Evolutionary conservation across 2,329 filamentous ascomycete genomes (phyloP), one percentile per base, ranked within the genome.

Genomic region (Cladophialophora immunda): DNA sequence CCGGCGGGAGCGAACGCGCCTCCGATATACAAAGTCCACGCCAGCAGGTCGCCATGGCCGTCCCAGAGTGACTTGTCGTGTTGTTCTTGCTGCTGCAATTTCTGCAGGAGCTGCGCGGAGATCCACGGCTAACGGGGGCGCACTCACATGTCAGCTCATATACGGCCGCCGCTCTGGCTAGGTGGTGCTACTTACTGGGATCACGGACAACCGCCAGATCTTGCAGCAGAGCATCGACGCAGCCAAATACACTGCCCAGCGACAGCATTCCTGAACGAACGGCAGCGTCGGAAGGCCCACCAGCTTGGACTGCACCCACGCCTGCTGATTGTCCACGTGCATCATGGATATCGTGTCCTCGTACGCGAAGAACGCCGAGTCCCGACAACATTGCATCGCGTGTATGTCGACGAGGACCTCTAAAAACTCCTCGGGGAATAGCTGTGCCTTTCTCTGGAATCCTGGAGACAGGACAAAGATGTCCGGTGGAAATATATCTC

Each of bases 281-380:
- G 73, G 77, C 0, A 15, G 1, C 9, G 68, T 70, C 4, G 67
- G 65, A 2, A 81, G 66, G 7, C 57, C 52, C 2, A 72, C 72
- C 0, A 82, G 71, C 34, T 79, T 75, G 0, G 80, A 82, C 41
- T 82, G 80, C 13, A 82, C 79, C 2, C 77, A 82, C 45, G 80
- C 81, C 38, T 75, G 75, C 8, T 82, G 80, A 36, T 80, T 79
- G 45, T 82, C 75, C 27, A 83, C 76, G 8, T 69, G 66, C 47
- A 75, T 67, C 68, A 81, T 78, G 1, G 70, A 67, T 0, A 75
- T 55, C 0, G 58, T 56, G 38, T 78, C 73, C 1, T 70, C 68
- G 0, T 4, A 66, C 0, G 15, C 58, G 30, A 71, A 72, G 30
- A 55, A 8, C 13, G 72, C 8, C 22, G 60, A 50, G 1, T 81